These are phyloP conservation scores for Aegilops speltoides DNA, from an alignment of 176 grass and related monocot species.

Conservation along the genomic window DNA sequence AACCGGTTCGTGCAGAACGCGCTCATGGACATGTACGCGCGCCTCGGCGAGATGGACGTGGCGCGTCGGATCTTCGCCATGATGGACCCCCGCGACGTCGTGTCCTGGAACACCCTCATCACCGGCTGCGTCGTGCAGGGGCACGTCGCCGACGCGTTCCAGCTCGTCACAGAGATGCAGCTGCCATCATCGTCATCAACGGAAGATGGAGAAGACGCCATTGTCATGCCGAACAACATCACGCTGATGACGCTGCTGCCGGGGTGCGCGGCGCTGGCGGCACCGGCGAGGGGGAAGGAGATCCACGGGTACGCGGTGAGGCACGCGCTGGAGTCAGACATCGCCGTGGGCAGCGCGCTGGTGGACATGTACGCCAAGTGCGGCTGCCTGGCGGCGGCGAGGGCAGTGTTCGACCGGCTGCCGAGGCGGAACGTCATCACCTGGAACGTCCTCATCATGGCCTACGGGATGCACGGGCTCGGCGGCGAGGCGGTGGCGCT, in stretches of 20 bases:
- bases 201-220: neutral
- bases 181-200: neutral
- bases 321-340: conserved; percentile 51
- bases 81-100: conserved; percentile 62
- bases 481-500: conserved; percentile 59
- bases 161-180: conserved; percentile 64
- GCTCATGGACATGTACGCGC: conserved; percentile 94
- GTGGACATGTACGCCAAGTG: conserved; percentile 98
- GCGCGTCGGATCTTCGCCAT: conserved; percentile 60
- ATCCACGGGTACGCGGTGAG: conserved; percentile 74
- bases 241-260: conserved; percentile 90
- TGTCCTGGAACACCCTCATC: conserved; percentile 93
- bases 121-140: conserved; percentile 63
- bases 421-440: conserved; percentile 76
- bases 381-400: conserved; percentile 49
- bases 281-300: conserved; percentile 81
- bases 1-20: conserved; percentile 97
- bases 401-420: conserved; percentile 68
- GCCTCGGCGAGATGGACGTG: conserved; percentile 65
- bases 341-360: conserved; percentile 76
- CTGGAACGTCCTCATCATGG: conserved; percentile 99
- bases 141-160: conserved; percentile 55
- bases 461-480: conserved; percentile 86
- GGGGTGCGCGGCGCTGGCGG: conserved; percentile 62
- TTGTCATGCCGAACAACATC: conserved; percentile 58